phyloP scores from a whole-genome alignment of 1,284 basidiomycete genomes.

The Stygiomarasmius scandens region DNA sequence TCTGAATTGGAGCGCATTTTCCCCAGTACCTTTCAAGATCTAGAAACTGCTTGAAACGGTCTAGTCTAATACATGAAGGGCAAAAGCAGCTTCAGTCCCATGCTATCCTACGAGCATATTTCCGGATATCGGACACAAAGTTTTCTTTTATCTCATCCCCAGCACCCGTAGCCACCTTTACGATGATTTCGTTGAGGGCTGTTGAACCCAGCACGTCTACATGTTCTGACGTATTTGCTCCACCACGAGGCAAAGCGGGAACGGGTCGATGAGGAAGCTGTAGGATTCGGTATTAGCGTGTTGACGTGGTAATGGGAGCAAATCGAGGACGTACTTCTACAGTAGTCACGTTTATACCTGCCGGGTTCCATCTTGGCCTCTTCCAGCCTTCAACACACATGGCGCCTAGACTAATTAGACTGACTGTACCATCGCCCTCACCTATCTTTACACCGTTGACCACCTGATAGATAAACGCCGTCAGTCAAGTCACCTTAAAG shows the following conservation, averaged over 20 bases:
- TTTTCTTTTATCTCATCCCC: slow-evolving; percentile 72
- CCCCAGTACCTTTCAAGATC: neutral
- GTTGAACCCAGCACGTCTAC: slow-evolving; percentile 93
- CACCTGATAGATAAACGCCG: slow-evolving; percentile 41
- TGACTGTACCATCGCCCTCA: slow-evolving; percentile 96
- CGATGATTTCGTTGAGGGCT: slow-evolving; percentile 86
- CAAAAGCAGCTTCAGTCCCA: slow-evolving; percentile 62
- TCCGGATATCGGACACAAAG: slow-evolving; percentile 79
- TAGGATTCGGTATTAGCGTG: neutral
- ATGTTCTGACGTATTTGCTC: slow-evolving; percentile 89
- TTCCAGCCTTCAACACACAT: slow-evolving; percentile 99
- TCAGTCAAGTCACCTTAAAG: neutral
- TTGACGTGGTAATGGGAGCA: neutral
- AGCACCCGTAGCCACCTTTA: slow-evolving; percentile 83
- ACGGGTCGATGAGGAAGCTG: slow-evolving; percentile 88
- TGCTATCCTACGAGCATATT: slow-evolving; percentile 74
- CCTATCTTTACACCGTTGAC: slow-evolving; percentile 86
- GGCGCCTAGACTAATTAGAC: slow-evolving; percentile 84
- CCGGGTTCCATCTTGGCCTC: slow-evolving; percentile 89
- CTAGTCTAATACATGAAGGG: neutral
- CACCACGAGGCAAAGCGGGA: slow-evolving; percentile 79
- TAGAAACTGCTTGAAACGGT: neutral
- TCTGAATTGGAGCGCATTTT: neutral
- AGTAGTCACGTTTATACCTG: slow-evolving; percentile 83
- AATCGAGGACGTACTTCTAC: slow-evolving; percentile 65